Evolutionary conservation across 257 asterid species (phyloP), one percentile per base, ranked within the genome.

Genomic region (Lycium ferocissimum): DNA sequence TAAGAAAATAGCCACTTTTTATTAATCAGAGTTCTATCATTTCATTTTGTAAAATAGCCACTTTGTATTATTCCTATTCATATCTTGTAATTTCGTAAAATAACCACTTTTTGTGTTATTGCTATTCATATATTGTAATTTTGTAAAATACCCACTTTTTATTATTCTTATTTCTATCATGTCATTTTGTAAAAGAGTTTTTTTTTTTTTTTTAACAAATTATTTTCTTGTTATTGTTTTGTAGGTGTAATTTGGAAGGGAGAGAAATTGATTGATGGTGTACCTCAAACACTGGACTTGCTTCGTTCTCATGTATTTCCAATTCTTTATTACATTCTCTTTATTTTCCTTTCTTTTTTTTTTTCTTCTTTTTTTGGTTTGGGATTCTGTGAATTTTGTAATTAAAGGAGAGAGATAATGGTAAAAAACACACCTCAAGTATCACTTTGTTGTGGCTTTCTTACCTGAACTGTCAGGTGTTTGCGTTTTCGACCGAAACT

Each of bases 171-270:
- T 26, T 26, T 26, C 33, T 47, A 18, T 78, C 3, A 13, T 78
- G 4, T 37, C 13, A 38, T 40, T 81, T 59, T 9, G 58, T 10
- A 43, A 0, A 14, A 81, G 13, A 3, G 37, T 3, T 33, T 56
- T 2, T 37, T n/a, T 14, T n/a, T 9, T 26, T 12, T 45, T 57
- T 47, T 61, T 63, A 70, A 15, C 12, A 22, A 72, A 20, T 47
- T 43, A 26, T 14, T 2, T 26, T 49, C 70, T 20, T 79, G 6
- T 2, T 17, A 17, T 12, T 22, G 26, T 59, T 38, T 76, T 86
- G 22, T 86, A 96, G 98, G 98, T 61, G 98, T 96, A 49, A 93
- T 96, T 82, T 94, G 99, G 99, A 95, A 92, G 85, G 99, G 98
- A 7, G 98, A 94, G 84, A 88, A 84, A 81, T 87, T 96, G 86